Base-by-base conservation (phyloP, 768 basidiomycete genomes). In the Lyophyllum decastes region DNA sequence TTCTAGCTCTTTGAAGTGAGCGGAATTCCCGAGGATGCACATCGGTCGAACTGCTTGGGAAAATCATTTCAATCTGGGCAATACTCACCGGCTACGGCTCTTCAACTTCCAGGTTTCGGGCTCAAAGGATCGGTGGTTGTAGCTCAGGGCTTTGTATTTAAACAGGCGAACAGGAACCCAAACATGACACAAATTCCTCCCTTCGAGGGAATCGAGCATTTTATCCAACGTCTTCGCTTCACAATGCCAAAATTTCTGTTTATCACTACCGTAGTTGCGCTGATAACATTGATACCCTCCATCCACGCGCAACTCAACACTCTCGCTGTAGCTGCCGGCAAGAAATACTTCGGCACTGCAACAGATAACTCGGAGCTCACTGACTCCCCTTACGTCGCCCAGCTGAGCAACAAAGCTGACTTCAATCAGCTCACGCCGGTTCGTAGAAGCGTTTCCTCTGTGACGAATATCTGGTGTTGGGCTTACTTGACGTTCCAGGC, bases 301-400 rank as follows among this genome's bases (percentile, higher is more conserved):
- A 25, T 11, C 19, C 19, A 51, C 35, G 49, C 33, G 22, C 49
- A 51, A 33, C 76, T 86, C 27, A 81, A 84, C 59, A 80, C 78
- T 59, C 74, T 72, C 7, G 79, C 79, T 6, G 72, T 71, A 55
- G 70, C 75, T n/a, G 74, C 76, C 8, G 78, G 78, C 27, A 80
- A 80, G 66, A 67, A 70, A 30, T 81, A 82, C 71, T 82, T 82
- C 58, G 80, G 81, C 16, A 72, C 76, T 30, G 81, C 81, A 79
- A 82, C 67, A 79, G 79, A 82, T 68, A 79, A 79, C 62, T 61
- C 66, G 49, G 80, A 82, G 64, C 70, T 16, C 76, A 82, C 70
- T 14, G 77, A 82, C 60, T 58, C 70, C 0, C 59, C 76, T 1
- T 82, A 82, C 64, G 69, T 73, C 12, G 67, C 72, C 10, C 68